These are phyloP conservation scores for Epichloe sylvatica DNA, from an alignment of 2,329 filamentous ascomycete genomes.

Conservation along the genomic window DNA sequence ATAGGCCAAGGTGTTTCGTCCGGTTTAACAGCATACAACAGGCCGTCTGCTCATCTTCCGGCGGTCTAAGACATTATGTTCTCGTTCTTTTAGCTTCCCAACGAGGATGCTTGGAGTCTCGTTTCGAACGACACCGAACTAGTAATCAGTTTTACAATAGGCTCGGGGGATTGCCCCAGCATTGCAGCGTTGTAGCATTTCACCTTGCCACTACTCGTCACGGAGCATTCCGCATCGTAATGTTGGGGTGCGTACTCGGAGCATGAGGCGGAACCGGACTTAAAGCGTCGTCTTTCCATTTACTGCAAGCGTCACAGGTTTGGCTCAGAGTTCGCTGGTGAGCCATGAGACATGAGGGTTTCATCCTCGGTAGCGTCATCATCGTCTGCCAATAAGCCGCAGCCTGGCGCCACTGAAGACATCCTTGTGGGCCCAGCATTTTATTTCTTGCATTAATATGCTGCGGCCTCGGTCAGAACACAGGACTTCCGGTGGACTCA, in stretches of 20 bases:
- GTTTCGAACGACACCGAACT: no score
- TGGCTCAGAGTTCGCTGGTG: slow-evolving; percentile 17
- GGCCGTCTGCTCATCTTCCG: not conserved
- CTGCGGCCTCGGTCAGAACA: no score
- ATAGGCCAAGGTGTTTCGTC: not conserved
- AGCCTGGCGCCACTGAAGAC: not conserved
- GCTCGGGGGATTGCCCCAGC: no score
- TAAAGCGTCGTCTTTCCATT: not conserved
- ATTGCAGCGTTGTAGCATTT: no score
- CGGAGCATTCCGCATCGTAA: no score
- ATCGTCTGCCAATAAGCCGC: not conserved
- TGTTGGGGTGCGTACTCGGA: no score
- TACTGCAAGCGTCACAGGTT: not conserved
- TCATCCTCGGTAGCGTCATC: not conserved
- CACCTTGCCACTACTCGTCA: no score
- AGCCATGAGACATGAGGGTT: not conserved
- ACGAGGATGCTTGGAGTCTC: no score
- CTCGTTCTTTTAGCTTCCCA: no score
- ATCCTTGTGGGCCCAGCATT: not conserved
- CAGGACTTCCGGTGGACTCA: not conserved
- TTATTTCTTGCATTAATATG: not conserved
- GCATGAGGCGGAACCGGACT: no score
- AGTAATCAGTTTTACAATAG: no score
- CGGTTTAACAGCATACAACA: not conserved
- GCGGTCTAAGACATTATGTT: no score